A percentile compares a stretch with the other conserved stretches of the same genome.
Conservation (phyloP, 2,329 filamentous ascomycete species). For the Fusarium brachygibbosum region DNA sequence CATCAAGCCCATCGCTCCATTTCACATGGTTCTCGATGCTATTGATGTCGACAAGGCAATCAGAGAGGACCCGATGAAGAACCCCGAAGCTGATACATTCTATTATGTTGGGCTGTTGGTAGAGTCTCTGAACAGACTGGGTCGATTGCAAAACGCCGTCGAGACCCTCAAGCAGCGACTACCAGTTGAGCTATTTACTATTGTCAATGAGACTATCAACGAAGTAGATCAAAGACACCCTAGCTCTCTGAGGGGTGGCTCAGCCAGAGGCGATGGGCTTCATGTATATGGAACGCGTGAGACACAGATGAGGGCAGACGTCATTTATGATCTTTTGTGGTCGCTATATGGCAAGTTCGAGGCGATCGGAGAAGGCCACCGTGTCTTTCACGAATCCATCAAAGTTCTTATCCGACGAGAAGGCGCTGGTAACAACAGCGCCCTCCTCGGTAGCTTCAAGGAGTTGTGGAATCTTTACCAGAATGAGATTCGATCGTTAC, state of each 20-base stretch:
- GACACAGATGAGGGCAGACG: constrained; percentile 82
- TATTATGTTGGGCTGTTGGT: constrained; percentile 90
- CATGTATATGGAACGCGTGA: constrained; percentile 76
- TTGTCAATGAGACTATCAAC: constrained; percentile 94
- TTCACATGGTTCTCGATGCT: constrained; percentile 70
- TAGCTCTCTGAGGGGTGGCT: constrained; percentile 75
- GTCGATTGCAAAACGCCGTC: constrained; percentile 85
- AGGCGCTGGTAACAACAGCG: constrained; percentile 72
- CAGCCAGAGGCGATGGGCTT: constrained; percentile 66
- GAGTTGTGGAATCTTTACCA: constrained; percentile 98
- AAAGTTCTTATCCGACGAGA: constrained; percentile 88
- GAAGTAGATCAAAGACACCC: constrained; percentile 95
- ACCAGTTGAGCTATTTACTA: constrained; percentile 91
- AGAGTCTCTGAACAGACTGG: constrained; percentile 91
- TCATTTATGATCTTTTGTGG: constrained; percentile 92
- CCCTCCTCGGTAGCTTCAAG: constrained; percentile 88
- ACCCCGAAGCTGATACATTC: constrained; percentile 95
- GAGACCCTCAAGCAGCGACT: constrained; percentile 93
- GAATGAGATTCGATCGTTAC: constrained; percentile 92
- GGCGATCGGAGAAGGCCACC: constrained; percentile 94
- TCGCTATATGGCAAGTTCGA: constrained; percentile 97
- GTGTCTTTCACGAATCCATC: constrained; percentile 92
- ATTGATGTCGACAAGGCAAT: constrained; percentile 73
- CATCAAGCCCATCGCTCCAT: constrained; percentile 63
- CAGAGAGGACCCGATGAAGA: constrained; percentile 89